Evolutionary conservation across 2,329 filamentous ascomycete species (phyloP).

Genomic region (Furcasterigmium furcatum): DNA sequence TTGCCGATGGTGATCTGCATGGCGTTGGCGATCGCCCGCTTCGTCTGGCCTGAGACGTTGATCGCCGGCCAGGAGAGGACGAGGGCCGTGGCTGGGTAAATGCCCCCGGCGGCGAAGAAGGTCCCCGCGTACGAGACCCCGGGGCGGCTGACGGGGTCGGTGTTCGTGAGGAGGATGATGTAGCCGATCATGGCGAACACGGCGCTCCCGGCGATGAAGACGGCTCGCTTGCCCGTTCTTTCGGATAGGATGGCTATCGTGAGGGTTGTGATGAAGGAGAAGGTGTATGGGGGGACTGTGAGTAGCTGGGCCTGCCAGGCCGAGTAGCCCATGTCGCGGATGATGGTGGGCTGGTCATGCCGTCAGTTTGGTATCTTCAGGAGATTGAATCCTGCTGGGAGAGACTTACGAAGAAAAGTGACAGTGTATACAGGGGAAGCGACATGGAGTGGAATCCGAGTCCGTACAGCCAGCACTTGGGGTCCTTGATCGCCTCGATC

Average conservation of each 20-base stretch:
- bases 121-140: conserved; percentile 59
- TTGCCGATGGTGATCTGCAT: conserved; percentile 74
- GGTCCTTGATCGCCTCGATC: conserved; percentile 58
- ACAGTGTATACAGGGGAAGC: conserved; percentile 54
- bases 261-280: conserved; percentile 59
- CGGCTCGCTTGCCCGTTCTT: conserved; percentile 49
- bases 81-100: conserved; percentile 63
- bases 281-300: conserved; percentile 61
- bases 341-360: conserved; percentile 43
- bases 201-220: conserved; percentile 60
- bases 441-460: conserved; percentile 71
- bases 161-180: conserved; percentile 53
- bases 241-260: conserved; percentile 59
- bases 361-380: neutral
- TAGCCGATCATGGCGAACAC: conserved; percentile 60
- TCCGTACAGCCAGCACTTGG: conserved; percentile 71
- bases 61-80: conserved; percentile 69
- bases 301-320: conserved; percentile 53
- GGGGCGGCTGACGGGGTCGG: conserved; percentile 39
- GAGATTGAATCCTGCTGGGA: no score
- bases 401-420: conserved; percentile 47
- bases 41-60: conserved; percentile 69
- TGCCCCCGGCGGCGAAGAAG: conserved; percentile 62
- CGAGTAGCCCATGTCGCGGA: conserved; percentile 49
- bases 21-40: conserved; percentile 64